phyloP scores from a whole-genome alignment of 2,329 filamentous ascomycete species.

The Epichloe bromicola region DNA sequence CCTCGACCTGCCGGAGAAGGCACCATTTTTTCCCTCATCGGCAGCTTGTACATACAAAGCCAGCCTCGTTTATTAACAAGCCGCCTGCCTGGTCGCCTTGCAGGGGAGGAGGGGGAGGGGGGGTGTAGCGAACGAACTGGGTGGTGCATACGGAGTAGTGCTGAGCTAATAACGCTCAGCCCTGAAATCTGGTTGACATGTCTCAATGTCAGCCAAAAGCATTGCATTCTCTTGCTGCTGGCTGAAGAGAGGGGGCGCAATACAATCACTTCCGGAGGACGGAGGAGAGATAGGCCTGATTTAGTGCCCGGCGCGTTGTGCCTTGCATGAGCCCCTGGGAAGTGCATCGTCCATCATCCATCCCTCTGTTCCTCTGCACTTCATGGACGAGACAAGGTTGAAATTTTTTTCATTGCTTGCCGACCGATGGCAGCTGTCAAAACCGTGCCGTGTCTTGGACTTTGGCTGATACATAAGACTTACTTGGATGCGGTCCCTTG shows the following conservation, averaged over 20 bases:
- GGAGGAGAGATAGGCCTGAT: background rate
- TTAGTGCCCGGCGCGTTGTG: background rate
- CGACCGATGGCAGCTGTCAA: no score
- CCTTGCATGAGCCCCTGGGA: background rate
- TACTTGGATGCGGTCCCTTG: no score
- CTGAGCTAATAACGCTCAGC: no score
- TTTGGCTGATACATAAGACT: no score
- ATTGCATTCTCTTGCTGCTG: no score
- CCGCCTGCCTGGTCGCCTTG: background rate
- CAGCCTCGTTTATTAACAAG: background rate
- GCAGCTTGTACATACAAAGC: background rate
- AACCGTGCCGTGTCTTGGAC: no score
- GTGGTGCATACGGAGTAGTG: background rate
- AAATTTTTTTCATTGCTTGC: background rate
- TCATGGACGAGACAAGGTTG: background rate
- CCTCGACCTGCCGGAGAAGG: background rate
- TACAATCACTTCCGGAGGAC: background rate
- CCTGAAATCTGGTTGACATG: no score
- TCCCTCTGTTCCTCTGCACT: background rate
- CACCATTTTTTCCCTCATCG: no score
- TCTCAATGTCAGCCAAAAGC: no score
- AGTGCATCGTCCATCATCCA: background rate
- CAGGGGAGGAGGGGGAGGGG: background rate
- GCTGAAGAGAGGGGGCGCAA: no score
- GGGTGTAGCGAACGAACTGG: background rate